Base-by-base conservation (phyloP, 2,329 filamentous ascomycete species). In the Colletotrichum lupini region DNA sequence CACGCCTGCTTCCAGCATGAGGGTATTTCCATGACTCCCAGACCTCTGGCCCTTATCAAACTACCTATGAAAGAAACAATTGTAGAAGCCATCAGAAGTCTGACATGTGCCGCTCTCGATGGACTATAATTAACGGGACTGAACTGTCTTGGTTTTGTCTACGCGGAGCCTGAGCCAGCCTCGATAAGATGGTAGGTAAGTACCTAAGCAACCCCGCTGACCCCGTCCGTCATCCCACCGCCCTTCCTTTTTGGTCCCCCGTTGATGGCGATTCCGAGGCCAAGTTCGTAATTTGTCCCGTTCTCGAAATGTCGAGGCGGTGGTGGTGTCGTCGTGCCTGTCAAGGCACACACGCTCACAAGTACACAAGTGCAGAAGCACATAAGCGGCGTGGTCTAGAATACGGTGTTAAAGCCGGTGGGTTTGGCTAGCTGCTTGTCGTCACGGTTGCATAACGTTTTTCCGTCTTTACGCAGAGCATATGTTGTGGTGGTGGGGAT, bases 221-320 rank as follows among this genome's bases (percentile, higher is more conserved):
- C 52, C 67, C 32, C 32, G 32, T 35, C 32, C 67, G 59, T 65
- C 60, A 26, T 49, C 58, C 46, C 46, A 19, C 37, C 37, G 4
- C 37, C 37, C 37, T 16, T 65, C 42, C 53, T 49, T 46, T 12
- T 35, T 35, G 3, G 11, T 11, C 4, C 9, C 32, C 32, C 32
- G 32, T 35, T 49, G 67, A 67, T 70, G 71, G 71, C 71, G 67
- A 70, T 52, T 65, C 26, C 28, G 16, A 26, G 60, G 11, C 71
- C 67, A 70, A 61, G 35, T 55, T 42, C 30, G 62, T 5, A 22
- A 49, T 55, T 32, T 61, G 35, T 66, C 46, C 60, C 55, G 61
- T 49, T 46, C 14, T 24, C 53, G 32, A 35, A 66, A 16, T n/a
- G 19, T 30, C 37, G 14, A 52, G n/a, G 65, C 35, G 65, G 65